A percentile compares a stretch with the other conserved stretches of the same genome.
Evolutionary conservation across 1,139 yeast species (phyloP).

Genomic region (Yamadazyma atmosphaerica): DNA sequence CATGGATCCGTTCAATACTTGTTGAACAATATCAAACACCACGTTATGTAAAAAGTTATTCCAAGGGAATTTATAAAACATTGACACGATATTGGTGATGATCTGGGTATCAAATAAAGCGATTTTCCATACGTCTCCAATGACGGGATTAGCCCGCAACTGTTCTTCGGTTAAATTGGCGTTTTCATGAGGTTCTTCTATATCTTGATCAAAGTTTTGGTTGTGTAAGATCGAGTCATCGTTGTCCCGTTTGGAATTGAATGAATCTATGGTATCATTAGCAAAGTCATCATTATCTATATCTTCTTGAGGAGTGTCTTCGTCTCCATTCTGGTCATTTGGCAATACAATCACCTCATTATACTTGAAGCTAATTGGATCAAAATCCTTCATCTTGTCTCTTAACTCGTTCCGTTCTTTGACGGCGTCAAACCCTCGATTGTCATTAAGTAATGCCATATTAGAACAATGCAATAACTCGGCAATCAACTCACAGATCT

Average conservation of each 20-base stretch:
- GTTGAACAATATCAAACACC: constrained; percentile 96
- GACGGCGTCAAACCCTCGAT: constrained; percentile 78
- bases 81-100: constrained; percentile 69
- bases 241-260: constrained; percentile 30
- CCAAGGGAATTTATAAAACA: constrained; percentile 97
- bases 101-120: constrained; percentile 82
- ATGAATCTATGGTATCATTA: constrained; percentile 49
- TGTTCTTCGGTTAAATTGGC: constrained; percentile 58
- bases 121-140: constrained; percentile 88
- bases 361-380: constrained; percentile 49
- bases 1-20: constrained; percentile 92
- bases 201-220: constrained; percentile 28
- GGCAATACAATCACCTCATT: constrained; percentile 47
- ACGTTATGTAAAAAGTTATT: constrained; percentile 96
- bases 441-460: constrained; percentile 90
- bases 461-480: constrained; percentile 95
- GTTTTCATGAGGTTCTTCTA: constrained; percentile 50
- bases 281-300: constrained; percentile 24
- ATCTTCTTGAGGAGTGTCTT: constrained; percentile 11
- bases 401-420: constrained; percentile 73
- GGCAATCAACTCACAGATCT: constrained; percentile 91
- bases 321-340: constrained; percentile 17
- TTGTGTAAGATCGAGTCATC: constrained; percentile 27
- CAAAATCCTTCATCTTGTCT: constrained; percentile 43
- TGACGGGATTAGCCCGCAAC: constrained; percentile 71